Conservation (phyloP, 2,329 filamentous ascomycete species). For the Didymella exigua region DNA sequence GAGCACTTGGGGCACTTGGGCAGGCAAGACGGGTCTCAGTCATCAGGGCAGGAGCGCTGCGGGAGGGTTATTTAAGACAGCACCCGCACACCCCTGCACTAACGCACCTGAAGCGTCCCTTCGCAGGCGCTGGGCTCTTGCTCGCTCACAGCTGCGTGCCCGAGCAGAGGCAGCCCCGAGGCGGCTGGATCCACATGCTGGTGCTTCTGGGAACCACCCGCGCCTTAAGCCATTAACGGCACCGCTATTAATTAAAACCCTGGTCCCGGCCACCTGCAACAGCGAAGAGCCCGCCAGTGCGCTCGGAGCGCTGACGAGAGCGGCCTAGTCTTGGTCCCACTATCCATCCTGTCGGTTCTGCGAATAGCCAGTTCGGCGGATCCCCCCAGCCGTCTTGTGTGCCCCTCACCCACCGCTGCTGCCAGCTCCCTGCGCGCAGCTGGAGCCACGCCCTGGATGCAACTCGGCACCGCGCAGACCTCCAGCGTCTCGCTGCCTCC, state of each 20-base stretch:
- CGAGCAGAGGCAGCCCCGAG: conserved; percentile 19
- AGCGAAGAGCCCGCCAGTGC: conserved; percentile 7
- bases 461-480: not conserved
- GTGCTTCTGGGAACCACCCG: conserved; percentile 29
- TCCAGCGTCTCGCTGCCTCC: conserved; percentile 5
- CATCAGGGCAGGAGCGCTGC: conserved; percentile 29
- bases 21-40: conserved; percentile 22
- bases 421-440: not conserved
- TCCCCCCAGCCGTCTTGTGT: conserved; percentile 6
- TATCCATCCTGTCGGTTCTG: conserved; percentile 26
- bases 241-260: conserved; percentile 29
- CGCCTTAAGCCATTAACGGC: conserved; percentile 27
- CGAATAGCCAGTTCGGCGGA: conserved; percentile 27
- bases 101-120: conserved; percentile 10
- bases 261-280: conserved; percentile 24
- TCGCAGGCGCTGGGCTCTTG: conserved; percentile 26
- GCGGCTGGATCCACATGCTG: conserved; percentile 28
- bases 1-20: conserved; percentile 1
- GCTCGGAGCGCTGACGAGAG: conserved; percentile 25
- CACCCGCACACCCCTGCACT: conserved; percentile 26
- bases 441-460: conserved; percentile 5
- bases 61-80: conserved; percentile 34
- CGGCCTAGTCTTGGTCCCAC: conserved; percentile 24
- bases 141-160: conserved; percentile 22
- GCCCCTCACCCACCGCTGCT: conserved; percentile 8